Conservation (phyloP, 768 basidiomycete genomes). For the Nidula microcarpa region DNA sequence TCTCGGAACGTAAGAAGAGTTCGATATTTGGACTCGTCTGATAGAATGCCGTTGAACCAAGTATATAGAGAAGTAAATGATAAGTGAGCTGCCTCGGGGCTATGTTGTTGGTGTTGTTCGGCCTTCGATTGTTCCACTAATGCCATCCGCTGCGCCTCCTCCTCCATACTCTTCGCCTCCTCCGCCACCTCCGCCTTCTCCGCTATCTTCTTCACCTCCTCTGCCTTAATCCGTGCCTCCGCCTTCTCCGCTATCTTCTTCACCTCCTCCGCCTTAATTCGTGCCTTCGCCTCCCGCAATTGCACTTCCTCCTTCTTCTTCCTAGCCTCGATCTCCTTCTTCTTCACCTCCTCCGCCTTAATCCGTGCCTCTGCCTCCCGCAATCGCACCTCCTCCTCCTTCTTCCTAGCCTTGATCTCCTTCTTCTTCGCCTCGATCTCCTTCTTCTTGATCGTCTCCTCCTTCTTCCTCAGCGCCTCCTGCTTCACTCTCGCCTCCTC, state of each 20-base stretch:
- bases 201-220: constrained; percentile 43
- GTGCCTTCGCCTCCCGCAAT: constrained; percentile 20
- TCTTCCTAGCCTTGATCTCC: constrained; percentile 7
- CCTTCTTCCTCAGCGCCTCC: constrained; percentile 10
- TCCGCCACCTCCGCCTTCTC: constrained; percentile 40
- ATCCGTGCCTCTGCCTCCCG: constrained; percentile 18
- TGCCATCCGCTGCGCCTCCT: not conserved
- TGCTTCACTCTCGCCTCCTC: constrained; percentile 16
- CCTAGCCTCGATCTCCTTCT: constrained; percentile 13
- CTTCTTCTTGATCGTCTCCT: constrained; percentile 26
- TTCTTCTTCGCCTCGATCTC: constrained; percentile 29
- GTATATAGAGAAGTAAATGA: too few species aligned
- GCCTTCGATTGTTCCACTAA: not conserved
- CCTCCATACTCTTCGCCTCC: constrained; percentile 7
- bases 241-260: constrained; percentile 14
- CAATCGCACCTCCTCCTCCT: constrained; percentile 14
- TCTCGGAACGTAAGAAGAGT: not conserved
- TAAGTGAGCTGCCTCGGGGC: not conserved
- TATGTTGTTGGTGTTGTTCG: not conserved
- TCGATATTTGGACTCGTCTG: not conserved
- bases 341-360: constrained; percentile 15
- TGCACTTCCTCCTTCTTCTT: constrained; percentile 11
- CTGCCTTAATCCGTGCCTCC: too few species aligned
- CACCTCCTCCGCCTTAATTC: constrained; percentile 14
- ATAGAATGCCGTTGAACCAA: not conserved